Base-by-base conservation (phyloP, 208 protist species). In the Wallacemonas sp. region DNA sequence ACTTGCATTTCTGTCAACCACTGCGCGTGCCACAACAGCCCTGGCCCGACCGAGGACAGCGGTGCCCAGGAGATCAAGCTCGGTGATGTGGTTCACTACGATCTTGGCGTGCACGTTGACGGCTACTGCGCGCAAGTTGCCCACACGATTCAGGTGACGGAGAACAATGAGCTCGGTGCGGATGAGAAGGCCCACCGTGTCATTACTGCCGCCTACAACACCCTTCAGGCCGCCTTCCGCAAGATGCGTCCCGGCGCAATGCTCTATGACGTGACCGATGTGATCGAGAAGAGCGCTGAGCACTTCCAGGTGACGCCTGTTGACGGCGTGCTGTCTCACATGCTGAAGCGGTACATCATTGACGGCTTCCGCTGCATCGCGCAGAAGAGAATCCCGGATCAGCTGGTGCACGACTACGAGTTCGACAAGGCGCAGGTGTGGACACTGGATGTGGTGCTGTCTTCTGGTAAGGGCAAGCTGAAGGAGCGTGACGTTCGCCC, bases 1-100 rank as follows among this genome's bases (percentile, higher is more conserved):
- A 99, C 98, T 2, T 99, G 97, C 81, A 81, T 99, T 57, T 98
- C 96, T 22, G 84, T 99, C 21, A 99, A 99, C 85, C 92, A 98
- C 80, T 94, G 85, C 75, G 96, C 98, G 50, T 98, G 98, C 61
- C 98, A 99, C 85, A 99, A 96, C 79, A 98, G 97, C 45, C 99
- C 99, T 24, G 84, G 96, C 12, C 59, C 68, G 46, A 84, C 62
- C 30, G 95, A 99, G 32, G 84, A 83, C 21, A 66, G 65, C 57
- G 79, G 63, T 8, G 79, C 96, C 21, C 82, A 94, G 64, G 87
- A 88, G 68, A 83, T 93, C 30, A 68, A 76, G 13, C 50, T 88
- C 10, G 97, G 97, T 45, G 98, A 99, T 80, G 80, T 99, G 9
- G 97, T 99, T 42, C 99, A 99, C 82, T 95, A 99, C 82, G 99